These are phyloP conservation scores for Cenococcum geophilum DNA, from an alignment of 495 filamentous ascomycete species.

Conservation along the genomic window DNA sequence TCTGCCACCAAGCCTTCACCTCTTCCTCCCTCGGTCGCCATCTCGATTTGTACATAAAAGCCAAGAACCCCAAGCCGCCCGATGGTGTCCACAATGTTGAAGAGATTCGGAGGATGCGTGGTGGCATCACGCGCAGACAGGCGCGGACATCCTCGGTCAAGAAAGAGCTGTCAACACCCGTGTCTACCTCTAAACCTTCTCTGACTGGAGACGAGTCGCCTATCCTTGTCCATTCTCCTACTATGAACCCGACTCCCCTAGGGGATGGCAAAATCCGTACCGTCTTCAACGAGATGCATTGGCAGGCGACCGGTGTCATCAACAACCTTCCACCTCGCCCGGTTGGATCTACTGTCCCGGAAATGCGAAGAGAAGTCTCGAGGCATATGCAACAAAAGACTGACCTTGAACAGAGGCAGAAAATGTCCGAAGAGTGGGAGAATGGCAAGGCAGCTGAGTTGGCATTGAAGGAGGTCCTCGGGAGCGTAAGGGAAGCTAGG, in stretches of 20 bases:
- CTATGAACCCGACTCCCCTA: constrained; percentile 31
- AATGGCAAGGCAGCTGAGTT: constrained; percentile 74
- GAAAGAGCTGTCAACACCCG: constrained; percentile 41
- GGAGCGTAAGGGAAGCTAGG: constrained; percentile 75
- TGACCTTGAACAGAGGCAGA: constrained; percentile 53
- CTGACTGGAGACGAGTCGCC: constrained; percentile 22
- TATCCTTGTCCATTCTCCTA: constrained; percentile 23
- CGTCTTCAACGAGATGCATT: constrained; percentile 57
- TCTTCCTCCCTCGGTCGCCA: constrained; percentile 90
- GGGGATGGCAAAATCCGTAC: constrained; percentile 45
- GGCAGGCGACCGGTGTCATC: constrained; percentile 77
- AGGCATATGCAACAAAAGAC: constrained; percentile 49
- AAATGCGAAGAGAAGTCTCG: constrained; percentile 38
- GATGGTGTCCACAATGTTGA: constrained; percentile 86
- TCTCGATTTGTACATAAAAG: constrained; percentile 82
- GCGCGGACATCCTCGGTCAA: constrained; percentile 56
- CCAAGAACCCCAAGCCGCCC: constrained; percentile 73
- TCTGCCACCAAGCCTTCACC: constrained; percentile 78
- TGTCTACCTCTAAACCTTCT: constrained; percentile 15
- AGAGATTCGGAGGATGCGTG: constrained; percentile 72
- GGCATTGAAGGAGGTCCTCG: constrained; percentile 72
- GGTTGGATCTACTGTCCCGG: constrained; percentile 37
- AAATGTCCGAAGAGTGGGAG: constrained; percentile 58
- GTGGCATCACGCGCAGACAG: constrained; percentile 76
- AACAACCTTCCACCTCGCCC: constrained; percentile 59